Conservation (phyloP, 148 eudicot genomes). For the Arctostaphylos glauca region DNA sequence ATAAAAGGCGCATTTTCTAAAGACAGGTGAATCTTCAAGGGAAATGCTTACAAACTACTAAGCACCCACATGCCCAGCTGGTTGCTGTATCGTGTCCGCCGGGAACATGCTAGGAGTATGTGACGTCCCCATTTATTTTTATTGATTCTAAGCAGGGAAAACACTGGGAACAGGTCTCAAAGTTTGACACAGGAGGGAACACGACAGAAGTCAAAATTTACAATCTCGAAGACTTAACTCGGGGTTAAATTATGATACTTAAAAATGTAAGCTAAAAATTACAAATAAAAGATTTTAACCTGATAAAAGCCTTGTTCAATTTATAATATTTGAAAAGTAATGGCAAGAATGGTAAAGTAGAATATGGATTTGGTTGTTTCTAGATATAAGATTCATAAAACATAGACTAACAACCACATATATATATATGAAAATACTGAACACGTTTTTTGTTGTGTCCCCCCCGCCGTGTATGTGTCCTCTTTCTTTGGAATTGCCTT, state of each 20-base stretch:
- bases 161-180: background rate
- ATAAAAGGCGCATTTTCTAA: background rate
- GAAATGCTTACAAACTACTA: background rate
- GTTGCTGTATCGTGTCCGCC: background rate
- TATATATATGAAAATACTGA: background rate
- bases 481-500: background rate
- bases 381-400: background rate
- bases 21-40: background rate
- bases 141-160: background rate
- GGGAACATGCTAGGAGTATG: background rate
- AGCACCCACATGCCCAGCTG: background rate
- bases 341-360: background rate
- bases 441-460: background rate
- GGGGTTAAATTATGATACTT: background rate
- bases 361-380: background rate
- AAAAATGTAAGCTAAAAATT: background rate
- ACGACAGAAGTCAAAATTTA: background rate
- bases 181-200: background rate
- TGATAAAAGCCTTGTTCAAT: background rate
- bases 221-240: background rate
- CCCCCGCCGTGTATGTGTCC: background rate
- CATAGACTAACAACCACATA: background rate
- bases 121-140: background rate
- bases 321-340: background rate
- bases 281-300: background rate